Evolutionary conservation across 1,139 yeast genomes (phyloP).

Genomic region (Candida sp.): DNA sequence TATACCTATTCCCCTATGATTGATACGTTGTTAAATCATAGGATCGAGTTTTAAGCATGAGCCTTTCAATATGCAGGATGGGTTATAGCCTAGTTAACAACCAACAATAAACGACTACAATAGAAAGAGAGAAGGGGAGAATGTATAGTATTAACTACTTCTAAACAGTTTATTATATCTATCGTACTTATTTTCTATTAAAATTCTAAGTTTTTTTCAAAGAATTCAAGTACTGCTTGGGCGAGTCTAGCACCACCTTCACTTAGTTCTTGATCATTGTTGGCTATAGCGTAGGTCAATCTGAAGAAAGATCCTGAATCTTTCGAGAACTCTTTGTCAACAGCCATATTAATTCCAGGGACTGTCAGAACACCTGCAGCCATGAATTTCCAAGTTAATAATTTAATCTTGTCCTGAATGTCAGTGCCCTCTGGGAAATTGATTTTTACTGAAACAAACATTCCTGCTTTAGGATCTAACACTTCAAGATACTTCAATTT

Average conservation of each 20-base stretch:
- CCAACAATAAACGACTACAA: too few species aligned
- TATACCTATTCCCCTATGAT: background rate
- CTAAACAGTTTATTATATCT: background rate
- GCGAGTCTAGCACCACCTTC: constrained; percentile 51
- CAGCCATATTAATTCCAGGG: constrained; percentile 50
- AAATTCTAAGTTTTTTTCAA: constrained; percentile 34
- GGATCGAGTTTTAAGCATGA: too few species aligned
- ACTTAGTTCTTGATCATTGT: constrained; percentile 36
- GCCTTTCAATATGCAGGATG: background rate
- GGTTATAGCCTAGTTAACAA: too few species aligned
- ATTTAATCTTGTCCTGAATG: constrained; percentile 15
- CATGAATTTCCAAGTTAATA: constrained; percentile 29
- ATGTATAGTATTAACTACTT: too few species aligned
- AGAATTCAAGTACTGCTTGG: constrained; percentile 44
- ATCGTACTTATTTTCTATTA: constrained; percentile 7
- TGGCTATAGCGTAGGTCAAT: constrained; percentile 53
- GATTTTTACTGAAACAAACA: constrained; percentile 65
- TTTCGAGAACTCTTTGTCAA: constrained; percentile 33
- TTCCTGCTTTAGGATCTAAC: constrained; percentile 72
- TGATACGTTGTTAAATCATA: too few species aligned
- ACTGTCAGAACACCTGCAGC: constrained; percentile 47
- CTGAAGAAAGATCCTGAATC: constrained; percentile 45
- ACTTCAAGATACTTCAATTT: constrained; percentile 35
- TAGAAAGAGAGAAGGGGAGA: too few species aligned
- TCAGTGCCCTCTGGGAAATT: constrained; percentile 40